Evolutionary conservation across 257 asterid genomes (phyloP).

Genomic region (Nicotiana paniculata): DNA sequence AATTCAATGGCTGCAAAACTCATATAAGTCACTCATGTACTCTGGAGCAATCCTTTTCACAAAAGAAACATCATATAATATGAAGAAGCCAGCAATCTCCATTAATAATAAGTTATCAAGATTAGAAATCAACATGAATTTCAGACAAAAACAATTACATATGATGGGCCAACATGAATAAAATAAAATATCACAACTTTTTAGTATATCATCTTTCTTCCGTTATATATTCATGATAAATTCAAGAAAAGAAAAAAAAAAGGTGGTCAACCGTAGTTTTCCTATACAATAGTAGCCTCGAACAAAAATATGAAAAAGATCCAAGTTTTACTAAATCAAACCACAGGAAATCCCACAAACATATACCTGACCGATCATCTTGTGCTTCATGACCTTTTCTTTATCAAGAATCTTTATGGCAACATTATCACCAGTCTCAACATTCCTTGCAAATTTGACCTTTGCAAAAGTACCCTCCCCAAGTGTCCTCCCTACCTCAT

Average conservation of each 20-base stretch:
- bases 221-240: background rate
- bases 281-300: background rate
- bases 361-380: conserved; percentile 83
- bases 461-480: conserved; percentile 94
- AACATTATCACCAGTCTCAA: conserved; percentile 68
- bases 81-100: background rate
- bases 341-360: background rate
- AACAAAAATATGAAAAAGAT: background rate
- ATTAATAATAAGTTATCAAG: background rate
- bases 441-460: conserved; percentile 85
- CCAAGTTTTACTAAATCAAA: too few species aligned
- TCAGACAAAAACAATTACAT: background rate
- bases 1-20: background rate
- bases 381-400: conserved; percentile 84
- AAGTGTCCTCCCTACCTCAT: conserved; percentile 83
- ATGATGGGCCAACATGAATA: background rate
- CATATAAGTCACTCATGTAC: background rate
- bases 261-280: background rate
- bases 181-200: background rate
- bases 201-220: background rate
- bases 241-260: background rate
- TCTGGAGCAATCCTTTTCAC: background rate
- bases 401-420: conserved; percentile 95
- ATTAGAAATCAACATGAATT: background rate
- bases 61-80: background rate